Evolutionary conservation across 2,329 filamentous ascomycete species (phyloP), one percentile per base, ranked within the genome.

Genomic region (Spiromastix sp.): DNA sequence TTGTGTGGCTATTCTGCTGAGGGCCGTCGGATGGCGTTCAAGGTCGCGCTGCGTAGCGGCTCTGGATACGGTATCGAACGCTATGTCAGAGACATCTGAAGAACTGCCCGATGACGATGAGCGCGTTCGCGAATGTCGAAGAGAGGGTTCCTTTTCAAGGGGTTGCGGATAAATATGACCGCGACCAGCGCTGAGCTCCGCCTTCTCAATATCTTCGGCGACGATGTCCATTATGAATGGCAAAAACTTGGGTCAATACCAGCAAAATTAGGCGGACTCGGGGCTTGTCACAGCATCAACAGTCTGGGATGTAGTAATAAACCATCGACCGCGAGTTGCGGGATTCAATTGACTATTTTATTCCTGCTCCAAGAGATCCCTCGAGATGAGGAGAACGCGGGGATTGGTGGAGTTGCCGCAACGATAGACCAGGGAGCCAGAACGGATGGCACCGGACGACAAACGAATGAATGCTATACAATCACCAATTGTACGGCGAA

Each of bases 1-100:
- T 19, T 60, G 57, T 7, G 58, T 62, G 31, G 56, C 57, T 27
- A 61, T 61, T 20, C 59, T 57, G 45, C 57, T 60, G 19, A 62
- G 42, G 8, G 56, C 54, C 19, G 58, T 61, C 4, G 52, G 51
- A 44, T 62, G 53, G 29, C 54, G 48, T 42, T 61, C 60, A 19
- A 62, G 43, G 25, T 53, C 54, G 24, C 37, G 45, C 12, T 43
- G 44, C 3, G 59, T 61, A 32, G 55, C 52, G 7, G 54, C 49
- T 28, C 49, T 48, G 13, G 51, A 52, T 37, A 60, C 48, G 36
- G 40, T 16, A 9, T 46, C 35, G 11, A 42, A 40, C 11, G 47
- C 48, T 20, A 42, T 39, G 36, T 43, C 49, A 2, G 48, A 50
- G 12, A 43, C 37, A 19, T 45, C 48, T 2, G 50, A 50, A 11